phyloP scores from a whole-genome alignment of 345 rosid genomes.

The Anacardium occidentale region DNA sequence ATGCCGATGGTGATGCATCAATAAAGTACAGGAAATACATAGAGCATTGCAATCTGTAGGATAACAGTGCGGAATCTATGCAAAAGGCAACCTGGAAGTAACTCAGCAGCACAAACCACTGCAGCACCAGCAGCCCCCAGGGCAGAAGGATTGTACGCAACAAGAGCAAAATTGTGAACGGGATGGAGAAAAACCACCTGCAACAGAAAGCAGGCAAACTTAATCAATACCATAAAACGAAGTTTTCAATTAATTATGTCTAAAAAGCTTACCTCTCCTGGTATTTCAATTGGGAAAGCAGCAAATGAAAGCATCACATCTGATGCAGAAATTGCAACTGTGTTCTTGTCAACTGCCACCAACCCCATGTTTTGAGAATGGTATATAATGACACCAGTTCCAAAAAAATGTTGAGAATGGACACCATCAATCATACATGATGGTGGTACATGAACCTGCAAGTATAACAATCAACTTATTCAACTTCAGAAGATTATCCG shows the following conservation, averaged over 20 bases:
- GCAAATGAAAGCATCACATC: conserved; percentile 97
- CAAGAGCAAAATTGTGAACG: conserved; percentile 89
- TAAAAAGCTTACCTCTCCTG: conserved; percentile 71
- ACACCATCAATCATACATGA: conserved; percentile 94
- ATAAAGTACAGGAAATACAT: not conserved
- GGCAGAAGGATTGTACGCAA: conserved; percentile 85
- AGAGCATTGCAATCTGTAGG: not conserved
- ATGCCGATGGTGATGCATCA: not conserved
- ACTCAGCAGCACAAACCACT: conserved; percentile 76
- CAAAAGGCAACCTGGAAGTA: conserved; percentile 62
- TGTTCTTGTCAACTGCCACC: conserved; percentile 90
- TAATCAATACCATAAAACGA: conserved; percentile 15
- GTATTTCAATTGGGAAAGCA: conserved; percentile 94
- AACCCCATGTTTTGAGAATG: conserved; percentile 90
- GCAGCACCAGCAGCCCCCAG: conserved; percentile 70
- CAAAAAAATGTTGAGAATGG: conserved; percentile 74
- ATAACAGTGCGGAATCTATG: conserved; percentile 5
- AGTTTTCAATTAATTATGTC: not conserved
- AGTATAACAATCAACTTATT: conserved; percentile 8
- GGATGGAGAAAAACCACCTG: conserved; percentile 99
- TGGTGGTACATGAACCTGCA: conserved; percentile 92
- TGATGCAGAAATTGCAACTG: conserved; percentile 74
- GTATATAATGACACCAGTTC: conserved; percentile 85
- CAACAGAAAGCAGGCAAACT: conserved; percentile 25
- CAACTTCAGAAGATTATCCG: not conserved